Percentiles rank a stretch among this genome's conserved stretches.
These are phyloP conservation scores for Hevea brasiliensis DNA, from an alignment of 345 rosid species.

Conservation along the genomic window DNA sequence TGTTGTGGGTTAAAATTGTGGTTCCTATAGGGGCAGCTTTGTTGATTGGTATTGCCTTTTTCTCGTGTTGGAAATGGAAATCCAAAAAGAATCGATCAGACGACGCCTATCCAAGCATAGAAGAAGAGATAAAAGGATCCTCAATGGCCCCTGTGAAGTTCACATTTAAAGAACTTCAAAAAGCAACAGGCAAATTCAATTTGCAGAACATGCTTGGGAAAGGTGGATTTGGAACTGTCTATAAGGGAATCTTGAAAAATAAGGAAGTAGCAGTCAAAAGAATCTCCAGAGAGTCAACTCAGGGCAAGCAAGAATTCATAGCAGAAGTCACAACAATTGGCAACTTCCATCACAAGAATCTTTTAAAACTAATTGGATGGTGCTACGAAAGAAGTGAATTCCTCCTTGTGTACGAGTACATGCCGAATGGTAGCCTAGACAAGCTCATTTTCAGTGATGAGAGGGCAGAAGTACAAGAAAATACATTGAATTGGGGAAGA, in stretches of 20 bases:
- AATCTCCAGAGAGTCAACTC: slow-evolving; percentile 56
- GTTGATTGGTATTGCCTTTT: slow-evolving; percentile 6
- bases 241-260: slow-evolving; percentile 49
- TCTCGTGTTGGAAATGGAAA: slow-evolving; percentile 32
- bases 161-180: slow-evolving; percentile 45
- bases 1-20: slow-evolving; percentile 34
- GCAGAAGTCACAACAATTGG: slow-evolving; percentile 78
- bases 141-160: slow-evolving; percentile 57
- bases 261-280: slow-evolving; percentile 68
- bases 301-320: slow-evolving; percentile 73
- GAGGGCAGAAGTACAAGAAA: slow-evolving; percentile 9
- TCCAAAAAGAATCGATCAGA: slow-evolving; percentile 16
- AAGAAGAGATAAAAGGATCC: slow-evolving; percentile 44
- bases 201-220: slow-evolving; percentile 54
- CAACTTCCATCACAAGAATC: slow-evolving; percentile 58
- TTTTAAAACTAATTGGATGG: slow-evolving; percentile 82
- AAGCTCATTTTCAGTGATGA: slow-evolving; percentile 36
- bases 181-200: slow-evolving; percentile 55
- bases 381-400: slow-evolving; percentile 55
- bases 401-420: slow-evolving; percentile 67
- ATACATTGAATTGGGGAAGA: slow-evolving; percentile 48
- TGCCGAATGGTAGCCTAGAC: slow-evolving; percentile 54
- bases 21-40: slow-evolving; percentile 19
- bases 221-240: slow-evolving; percentile 82
- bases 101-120: slow-evolving; percentile 43